phyloP scores from a whole-genome alignment of 1,284 basidiomycete genomes.

The Leucoagaricus sp. region DNA sequence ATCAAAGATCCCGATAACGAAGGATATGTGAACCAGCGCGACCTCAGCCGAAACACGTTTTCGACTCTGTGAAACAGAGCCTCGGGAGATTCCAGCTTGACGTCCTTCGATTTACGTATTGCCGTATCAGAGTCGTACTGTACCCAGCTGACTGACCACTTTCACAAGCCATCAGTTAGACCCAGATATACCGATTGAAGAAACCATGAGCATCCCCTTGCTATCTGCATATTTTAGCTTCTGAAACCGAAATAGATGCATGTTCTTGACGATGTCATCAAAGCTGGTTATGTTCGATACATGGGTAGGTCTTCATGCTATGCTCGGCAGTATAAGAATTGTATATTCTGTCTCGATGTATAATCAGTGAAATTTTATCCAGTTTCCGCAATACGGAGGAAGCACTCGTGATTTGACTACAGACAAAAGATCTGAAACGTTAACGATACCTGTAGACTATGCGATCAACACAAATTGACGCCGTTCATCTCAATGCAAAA shows the following conservation, averaged over 20 bases:
- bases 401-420: conserved; percentile 10
- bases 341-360: neutral
- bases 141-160: neutral
- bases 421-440: neutral
- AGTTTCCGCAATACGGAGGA: conserved; percentile 55
- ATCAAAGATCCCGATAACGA: conserved; percentile 32
- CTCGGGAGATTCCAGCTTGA: conserved; percentile 67
- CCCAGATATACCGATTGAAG: conserved; percentile 56
- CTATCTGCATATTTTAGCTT: neutral
- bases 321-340: conserved; percentile 49
- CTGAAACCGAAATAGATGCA: conserved; percentile 48
- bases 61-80: conserved; percentile 69
- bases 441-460: conserved; percentile 35
- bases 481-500: conserved; percentile 77
- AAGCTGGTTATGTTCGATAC: conserved; percentile 66
- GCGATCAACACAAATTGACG: conserved; percentile 56
- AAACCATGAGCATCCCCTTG: conserved; percentile 37
- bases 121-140: neutral
- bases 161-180: conserved; percentile 59
- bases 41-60: conserved; percentile 67
- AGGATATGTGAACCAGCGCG: conserved; percentile 63
- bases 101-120: conserved; percentile 56
- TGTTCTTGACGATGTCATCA: conserved; percentile 66
- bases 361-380: neutral
- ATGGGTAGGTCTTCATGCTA: conserved; percentile 62